These are phyloP conservation scores for Fusarium sp. DNA, from an alignment of 2,329 filamentous ascomycete genomes.

Conservation along the genomic window DNA sequence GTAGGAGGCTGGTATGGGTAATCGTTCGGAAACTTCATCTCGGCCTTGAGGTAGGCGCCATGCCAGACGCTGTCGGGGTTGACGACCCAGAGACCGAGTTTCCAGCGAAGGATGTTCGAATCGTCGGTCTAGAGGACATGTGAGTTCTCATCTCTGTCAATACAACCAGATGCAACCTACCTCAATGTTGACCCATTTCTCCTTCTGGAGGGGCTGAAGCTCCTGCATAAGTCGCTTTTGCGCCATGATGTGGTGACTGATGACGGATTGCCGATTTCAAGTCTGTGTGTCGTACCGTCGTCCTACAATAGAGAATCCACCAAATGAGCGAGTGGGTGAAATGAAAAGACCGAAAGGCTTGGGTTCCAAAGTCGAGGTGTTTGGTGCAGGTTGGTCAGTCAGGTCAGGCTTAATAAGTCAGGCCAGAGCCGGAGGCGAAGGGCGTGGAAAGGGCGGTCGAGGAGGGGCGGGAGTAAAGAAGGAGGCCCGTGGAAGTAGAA, in stretches of 20 bases:
- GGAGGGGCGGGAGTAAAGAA: constrained; percentile 17
- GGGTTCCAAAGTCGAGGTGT: constrained; percentile 1
- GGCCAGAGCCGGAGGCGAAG: constrained; percentile 38
- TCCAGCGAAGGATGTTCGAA: constrained; percentile 89
- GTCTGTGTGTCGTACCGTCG: neutral
- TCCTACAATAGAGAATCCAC: constrained; percentile 5
- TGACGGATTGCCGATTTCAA: neutral
- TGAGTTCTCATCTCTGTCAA: neutral
- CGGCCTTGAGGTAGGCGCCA: constrained; percentile 90
- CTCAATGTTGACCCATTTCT: constrained; percentile 94
- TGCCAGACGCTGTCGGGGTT: constrained; percentile 94
- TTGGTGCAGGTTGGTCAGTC: constrained; percentile 24
- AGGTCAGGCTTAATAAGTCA: constrained; percentile 43
- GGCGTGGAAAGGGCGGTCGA: constrained; percentile 46
- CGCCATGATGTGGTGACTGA: constrained; percentile 53
- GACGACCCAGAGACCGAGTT: constrained; percentile 88
- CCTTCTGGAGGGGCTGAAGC: constrained; percentile 82
- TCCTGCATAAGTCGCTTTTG: constrained; percentile 90
- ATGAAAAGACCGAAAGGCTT: neutral
- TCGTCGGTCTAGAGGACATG: constrained; percentile 71
- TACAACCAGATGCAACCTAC: constrained; percentile 59
- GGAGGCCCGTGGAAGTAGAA: neutral
- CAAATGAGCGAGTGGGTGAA: constrained; percentile 15
- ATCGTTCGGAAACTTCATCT: constrained; percentile 87
- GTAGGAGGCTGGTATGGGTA: constrained; percentile 92